Conservation (phyloP, 371 early-diverging fungal genomes). For the Mucor piriformis region DNA sequence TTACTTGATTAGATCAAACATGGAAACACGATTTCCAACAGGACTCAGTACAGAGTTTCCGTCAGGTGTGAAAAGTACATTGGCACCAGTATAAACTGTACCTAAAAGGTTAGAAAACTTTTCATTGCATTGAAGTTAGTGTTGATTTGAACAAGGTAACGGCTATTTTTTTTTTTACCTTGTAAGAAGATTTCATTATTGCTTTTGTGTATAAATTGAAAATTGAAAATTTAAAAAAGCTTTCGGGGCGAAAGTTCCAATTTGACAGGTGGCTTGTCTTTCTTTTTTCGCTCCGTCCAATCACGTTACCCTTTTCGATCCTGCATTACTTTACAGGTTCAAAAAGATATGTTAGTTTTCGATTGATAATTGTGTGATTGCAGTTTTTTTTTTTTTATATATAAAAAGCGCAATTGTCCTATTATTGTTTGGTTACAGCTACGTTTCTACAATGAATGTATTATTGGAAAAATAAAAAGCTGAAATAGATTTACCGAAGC, state of each 20-base stretch:
- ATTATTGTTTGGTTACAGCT: no score
- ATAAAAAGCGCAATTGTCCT: no score
- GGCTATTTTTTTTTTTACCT: conserved; percentile 19
- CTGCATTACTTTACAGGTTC: no score
- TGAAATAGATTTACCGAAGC: no score
- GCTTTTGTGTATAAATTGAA: not conserved
- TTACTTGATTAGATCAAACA: conserved; percentile 94
- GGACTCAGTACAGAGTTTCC: conserved; percentile 93
- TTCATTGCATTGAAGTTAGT: not conserved
- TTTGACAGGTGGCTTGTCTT: conserved; percentile 31
- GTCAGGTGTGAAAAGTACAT: conserved; percentile 93
- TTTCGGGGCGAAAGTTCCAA: not conserved
- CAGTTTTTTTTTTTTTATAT: no score
- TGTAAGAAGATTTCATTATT: conserved; percentile 32
- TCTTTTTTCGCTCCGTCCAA: no score
- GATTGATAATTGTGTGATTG: no score
- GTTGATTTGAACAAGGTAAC: no score
- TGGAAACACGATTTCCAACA: conserved; percentile 94
- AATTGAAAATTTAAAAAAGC: conserved; percentile 1
- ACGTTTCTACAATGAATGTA: no score
- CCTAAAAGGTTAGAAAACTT: conserved; percentile 94
- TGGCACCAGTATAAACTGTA: conserved; percentile 94
- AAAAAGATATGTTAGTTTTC: no score
- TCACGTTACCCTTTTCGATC: no score
- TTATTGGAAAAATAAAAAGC: no score